These are phyloP conservation scores for Steccherinum ochraceum DNA, from an alignment of 768 basidiomycete genomes.

Conservation along the genomic window DNA sequence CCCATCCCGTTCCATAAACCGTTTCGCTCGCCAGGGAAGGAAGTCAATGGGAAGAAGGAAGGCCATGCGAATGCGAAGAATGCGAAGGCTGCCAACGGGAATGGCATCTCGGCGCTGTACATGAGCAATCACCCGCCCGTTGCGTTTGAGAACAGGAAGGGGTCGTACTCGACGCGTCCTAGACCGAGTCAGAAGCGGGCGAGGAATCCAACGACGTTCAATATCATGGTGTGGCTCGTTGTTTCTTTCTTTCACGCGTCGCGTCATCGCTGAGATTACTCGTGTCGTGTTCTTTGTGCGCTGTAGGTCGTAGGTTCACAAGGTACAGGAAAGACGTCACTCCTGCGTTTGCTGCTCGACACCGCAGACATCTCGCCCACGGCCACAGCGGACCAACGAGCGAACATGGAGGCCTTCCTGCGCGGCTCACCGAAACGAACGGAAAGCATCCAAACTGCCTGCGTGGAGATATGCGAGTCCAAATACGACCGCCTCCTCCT, in stretches of 20 bases:
- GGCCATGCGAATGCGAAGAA: slow-evolving; percentile 11
- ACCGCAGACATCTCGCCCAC: slow-evolving; percentile 78
- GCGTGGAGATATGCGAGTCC: slow-evolving; percentile 79
- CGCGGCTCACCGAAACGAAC: slow-evolving; percentile 57
- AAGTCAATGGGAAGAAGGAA: background rate
- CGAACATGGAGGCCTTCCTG: slow-evolving; percentile 58
- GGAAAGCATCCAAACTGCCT: slow-evolving; percentile 56
- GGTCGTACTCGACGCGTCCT: slow-evolving; percentile 26
- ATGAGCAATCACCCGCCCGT: slow-evolving; percentile 44
- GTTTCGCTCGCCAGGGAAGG: slow-evolving; percentile 30
- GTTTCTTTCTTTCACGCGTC: background rate
- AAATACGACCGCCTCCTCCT: slow-evolving; percentile 73
- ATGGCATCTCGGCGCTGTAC: slow-evolving; percentile 63
- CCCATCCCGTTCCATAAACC: slow-evolving; percentile 82
- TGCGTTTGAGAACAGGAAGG: slow-evolving; percentile 53
- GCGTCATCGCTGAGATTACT: background rate
- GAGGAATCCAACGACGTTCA: slow-evolving; percentile 72
- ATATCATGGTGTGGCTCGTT: slow-evolving; percentile 61
- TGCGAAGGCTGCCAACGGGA: slow-evolving; percentile 23
- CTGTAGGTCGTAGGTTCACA: slow-evolving; percentile 70
- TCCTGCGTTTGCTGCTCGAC: slow-evolving; percentile 73
- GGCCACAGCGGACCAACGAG: slow-evolving; percentile 69
- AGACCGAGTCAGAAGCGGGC: slow-evolving; percentile 56
- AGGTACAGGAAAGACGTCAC: slow-evolving; percentile 81
- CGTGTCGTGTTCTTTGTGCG: background rate